phyloP scores from a whole-genome alignment of 768 basidiomycete species.

The Pisolithus tinctorius region DNA sequence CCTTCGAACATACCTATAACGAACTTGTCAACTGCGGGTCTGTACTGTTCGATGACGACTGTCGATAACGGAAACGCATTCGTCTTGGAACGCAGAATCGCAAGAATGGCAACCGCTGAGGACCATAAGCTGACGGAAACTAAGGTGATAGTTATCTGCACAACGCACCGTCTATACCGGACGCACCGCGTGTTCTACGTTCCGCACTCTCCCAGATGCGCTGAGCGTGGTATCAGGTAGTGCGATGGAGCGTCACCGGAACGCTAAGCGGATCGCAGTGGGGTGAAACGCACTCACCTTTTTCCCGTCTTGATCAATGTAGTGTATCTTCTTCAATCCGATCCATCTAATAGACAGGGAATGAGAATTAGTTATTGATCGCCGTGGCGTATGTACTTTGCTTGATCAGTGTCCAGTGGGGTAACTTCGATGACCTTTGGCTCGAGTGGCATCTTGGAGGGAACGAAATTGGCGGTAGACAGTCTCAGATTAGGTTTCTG shows the following conservation, averaged over 20 bases:
- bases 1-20: slow-evolving; percentile 51
- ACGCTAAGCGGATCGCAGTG: background rate
- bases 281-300: slow-evolving; percentile 38
- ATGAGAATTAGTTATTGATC: background rate
- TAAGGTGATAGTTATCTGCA: too few relatives aligned
- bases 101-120: slow-evolving; percentile 78
- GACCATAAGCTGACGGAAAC: too few relatives aligned
- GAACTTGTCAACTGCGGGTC: slow-evolving; percentile 75
- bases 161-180: slow-evolving; percentile 71
- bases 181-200: slow-evolving; percentile 67
- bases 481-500: slow-evolving; percentile 9
- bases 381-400: slow-evolving; percentile 41
- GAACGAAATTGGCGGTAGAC: slow-evolving; percentile 26
- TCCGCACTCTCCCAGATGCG: slow-evolving; percentile 88
- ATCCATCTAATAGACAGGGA: slow-evolving; percentile 57
- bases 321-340: slow-evolving; percentile 74
- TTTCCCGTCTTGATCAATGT: slow-evolving; percentile 69
- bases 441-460: background rate
- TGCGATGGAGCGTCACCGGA: background rate
- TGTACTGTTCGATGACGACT: slow-evolving; percentile 86
- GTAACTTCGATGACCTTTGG: slow-evolving; percentile 43
- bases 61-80: slow-evolving; percentile 69
- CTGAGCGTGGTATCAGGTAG: slow-evolving; percentile 29
- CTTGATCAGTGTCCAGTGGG: slow-evolving; percentile 47
- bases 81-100: slow-evolving; percentile 70